Percentiles rank a stretch among this genome's conserved stretches.
These are phyloP conservation scores for Coemansia sp. DNA, from an alignment of 192 early-diverging fungal genomes.

Conservation along the genomic window DNA sequence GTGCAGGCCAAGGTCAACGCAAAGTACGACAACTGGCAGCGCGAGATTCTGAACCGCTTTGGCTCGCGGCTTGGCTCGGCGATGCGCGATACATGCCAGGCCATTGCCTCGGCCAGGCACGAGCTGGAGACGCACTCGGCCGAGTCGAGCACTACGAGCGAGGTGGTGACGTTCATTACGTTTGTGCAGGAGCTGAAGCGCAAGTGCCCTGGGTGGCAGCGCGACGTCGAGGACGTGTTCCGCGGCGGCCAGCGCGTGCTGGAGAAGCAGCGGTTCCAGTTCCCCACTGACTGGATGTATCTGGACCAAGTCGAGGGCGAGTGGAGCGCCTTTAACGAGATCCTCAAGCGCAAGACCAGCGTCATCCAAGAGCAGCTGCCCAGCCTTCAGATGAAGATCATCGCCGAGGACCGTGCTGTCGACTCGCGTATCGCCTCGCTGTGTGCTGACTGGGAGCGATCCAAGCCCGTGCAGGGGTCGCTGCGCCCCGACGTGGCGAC, in stretches of 20 bases:
- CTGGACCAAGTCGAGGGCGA: constrained; percentile 96
- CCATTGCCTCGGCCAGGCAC: constrained; percentile 73
- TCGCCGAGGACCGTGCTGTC: constrained; percentile 88
- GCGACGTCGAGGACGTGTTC: constrained; percentile 83
- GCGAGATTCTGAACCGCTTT: constrained; percentile 92
- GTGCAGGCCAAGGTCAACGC: constrained; percentile 98
- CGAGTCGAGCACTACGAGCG: constrained; percentile 83
- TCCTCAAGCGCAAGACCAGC: constrained; percentile 86
- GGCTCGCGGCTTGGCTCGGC: constrained; percentile 75
- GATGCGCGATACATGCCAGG: constrained; percentile 80
- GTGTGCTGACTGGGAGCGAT: constrained; percentile 89
- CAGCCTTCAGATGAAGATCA: constrained; percentile 91
- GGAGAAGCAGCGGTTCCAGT: constrained; percentile 91
- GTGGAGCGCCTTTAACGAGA: constrained; percentile 97
- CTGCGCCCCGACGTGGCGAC: constrained; percentile 85
- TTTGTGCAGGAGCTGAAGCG: constrained; percentile 94
- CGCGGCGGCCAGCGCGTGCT: constrained; percentile 89
- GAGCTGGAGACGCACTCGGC: constrained; percentile 89
- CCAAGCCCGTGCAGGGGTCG: constrained; percentile 94
- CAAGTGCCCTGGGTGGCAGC: constrained; percentile 75
- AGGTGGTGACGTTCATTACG: constrained; percentile 92
- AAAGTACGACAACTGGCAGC: constrained; percentile 98
- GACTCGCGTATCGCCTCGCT: constrained; percentile 83
- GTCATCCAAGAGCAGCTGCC: constrained; percentile 95
- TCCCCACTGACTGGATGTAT: constrained; percentile 95